Conservation (phyloP, 108 stramenopile genomes). For the Pseudonitzschia multiseries region DNA sequence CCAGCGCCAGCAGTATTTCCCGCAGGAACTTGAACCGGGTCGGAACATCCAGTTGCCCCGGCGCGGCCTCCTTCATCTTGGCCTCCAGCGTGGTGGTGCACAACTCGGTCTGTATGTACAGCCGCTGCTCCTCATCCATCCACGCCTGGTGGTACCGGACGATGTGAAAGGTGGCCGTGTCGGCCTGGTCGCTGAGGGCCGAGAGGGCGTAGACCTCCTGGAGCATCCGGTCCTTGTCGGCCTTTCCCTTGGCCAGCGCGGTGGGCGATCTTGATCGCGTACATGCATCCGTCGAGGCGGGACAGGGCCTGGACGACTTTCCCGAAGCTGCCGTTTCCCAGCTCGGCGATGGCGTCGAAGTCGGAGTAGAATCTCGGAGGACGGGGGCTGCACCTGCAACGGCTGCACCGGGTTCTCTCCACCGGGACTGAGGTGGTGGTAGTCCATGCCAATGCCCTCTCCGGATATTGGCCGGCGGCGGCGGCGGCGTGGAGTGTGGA, state of each 20-base stretch:
- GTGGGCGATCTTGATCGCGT: constrained; percentile 84
- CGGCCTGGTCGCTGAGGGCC: constrained; percentile 75
- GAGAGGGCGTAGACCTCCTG: constrained; percentile 85
- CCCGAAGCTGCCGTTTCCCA: constrained; percentile 83
- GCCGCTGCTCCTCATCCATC: constrained; percentile 84
- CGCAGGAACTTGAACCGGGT: constrained; percentile 78
- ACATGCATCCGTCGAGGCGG: constrained; percentile 75
- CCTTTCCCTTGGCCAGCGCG: constrained; percentile 59
- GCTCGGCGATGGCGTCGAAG: constrained; percentile 72
- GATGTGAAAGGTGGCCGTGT: constrained; percentile 83
- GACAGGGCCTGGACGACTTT: constrained; percentile 76
- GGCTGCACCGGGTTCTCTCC: too few species aligned
- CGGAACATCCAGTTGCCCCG: constrained; percentile 30
- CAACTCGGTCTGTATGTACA: constrained; percentile 87
- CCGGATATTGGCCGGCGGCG: background rate
- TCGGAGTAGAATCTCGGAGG: constrained; percentile 65
- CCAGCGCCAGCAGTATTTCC: constrained; percentile 85
- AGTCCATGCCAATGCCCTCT: constrained; percentile 2
- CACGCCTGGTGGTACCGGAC: constrained; percentile 90
- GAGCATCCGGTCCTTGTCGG: constrained; percentile 79
- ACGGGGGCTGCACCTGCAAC: too few species aligned
- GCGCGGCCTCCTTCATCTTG: constrained; percentile 42
- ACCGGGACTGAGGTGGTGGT: background rate
- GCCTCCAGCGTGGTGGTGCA: constrained; percentile 62
- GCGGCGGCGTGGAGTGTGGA: background rate